Base-by-base conservation (phyloP, 176 grass and related monocot genomes). In the Aegilops speltoides region DNA sequence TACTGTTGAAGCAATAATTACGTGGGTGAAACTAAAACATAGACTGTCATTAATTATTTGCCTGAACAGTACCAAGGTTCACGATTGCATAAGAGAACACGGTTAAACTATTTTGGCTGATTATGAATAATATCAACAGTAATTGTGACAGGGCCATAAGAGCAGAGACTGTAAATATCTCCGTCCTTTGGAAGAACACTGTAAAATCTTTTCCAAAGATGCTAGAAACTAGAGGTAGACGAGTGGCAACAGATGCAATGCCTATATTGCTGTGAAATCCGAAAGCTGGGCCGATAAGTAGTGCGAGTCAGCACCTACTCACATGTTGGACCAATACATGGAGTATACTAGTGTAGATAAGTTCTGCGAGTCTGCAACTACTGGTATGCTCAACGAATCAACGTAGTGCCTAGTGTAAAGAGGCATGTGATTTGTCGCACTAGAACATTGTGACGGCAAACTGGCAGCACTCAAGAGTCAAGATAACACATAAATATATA, bases 1-100 rank as follows among this genome's bases (percentile, higher is more conserved):
- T 77, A 36, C 22, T 78, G 36, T 32, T 46, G 68, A 57, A 57
- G 68, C 25, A 88, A 41, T 14, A 68, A 83, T 48, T 31, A 62
- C 7, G 7, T 46, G 43, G 43, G 43, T 14, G 3, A 46, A 46
- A 46, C n/a, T 41, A 10, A 46, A 26, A 26, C 12, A 26, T 74
- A 57, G 26, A 29, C 24, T 59, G 2, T 15, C 7, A 15, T 5
- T 48, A 15, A 24, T 29, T 45, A 28, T 29, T 80, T 19, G 8
- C 15, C n/a, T 43, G 8, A 63, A 41, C 60, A 62, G n/a, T 32
- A 34, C 32, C 8, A 34, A n/a, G 19, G 24, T 68, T 68, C 10
- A 31, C 8, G 14, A 45, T 7, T 68, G 64, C 25, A 22, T n/a
- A 46, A 38, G 7, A 65, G 11, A 65, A 65, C 12, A 67, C 11